Percentiles rank a stretch among this genome's conserved stretches.
Evolutionary conservation across 495 filamentous ascomycete genomes (phyloP).

Genomic region (Usnea hakonensis): DNA sequence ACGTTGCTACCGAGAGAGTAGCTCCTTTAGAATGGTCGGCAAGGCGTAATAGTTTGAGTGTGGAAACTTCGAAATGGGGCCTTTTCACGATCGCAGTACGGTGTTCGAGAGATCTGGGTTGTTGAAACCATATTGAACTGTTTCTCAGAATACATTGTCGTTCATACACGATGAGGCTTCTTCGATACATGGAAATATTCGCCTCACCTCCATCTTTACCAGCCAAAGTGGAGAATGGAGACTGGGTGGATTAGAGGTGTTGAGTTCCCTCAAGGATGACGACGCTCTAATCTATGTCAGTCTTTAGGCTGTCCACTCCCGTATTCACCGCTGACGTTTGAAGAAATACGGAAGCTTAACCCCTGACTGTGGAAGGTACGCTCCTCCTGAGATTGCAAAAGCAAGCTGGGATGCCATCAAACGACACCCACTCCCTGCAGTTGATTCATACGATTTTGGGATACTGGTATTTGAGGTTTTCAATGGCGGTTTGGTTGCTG

Average conservation of each 20-base stretch:
- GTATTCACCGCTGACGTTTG: not conserved
- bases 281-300: constrained; percentile 83
- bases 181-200: constrained; percentile 80
- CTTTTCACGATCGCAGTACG: constrained; percentile 75
- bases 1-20: constrained; percentile 89
- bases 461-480: constrained; percentile 84
- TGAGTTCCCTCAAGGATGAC: constrained; percentile 94
- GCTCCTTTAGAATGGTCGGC: constrained; percentile 79
- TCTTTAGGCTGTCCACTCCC: constrained; percentile 7
- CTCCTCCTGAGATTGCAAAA: constrained; percentile 77
- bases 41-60: constrained; percentile 70
- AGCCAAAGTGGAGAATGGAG: constrained; percentile 98
- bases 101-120: not conserved
- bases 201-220: constrained; percentile 77
- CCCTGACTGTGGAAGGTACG: constrained; percentile 72
- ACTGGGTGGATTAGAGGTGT: constrained; percentile 81
- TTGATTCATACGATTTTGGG: constrained; percentile 82
- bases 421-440: constrained; percentile 67
- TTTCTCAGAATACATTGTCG: constrained; percentile 68
- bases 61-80: constrained; percentile 94
- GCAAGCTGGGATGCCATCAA: constrained; percentile 84
- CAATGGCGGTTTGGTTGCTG: constrained; percentile 65
- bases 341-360: constrained; percentile 80
- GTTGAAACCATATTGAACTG: not conserved
- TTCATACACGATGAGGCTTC: constrained; percentile 93